A percentile compares a stretch with the other conserved stretches of the same genome.
Evolutionary conservation across 345 rosid genomes (phyloP).

Genomic region (Physaria fendleri): DNA sequence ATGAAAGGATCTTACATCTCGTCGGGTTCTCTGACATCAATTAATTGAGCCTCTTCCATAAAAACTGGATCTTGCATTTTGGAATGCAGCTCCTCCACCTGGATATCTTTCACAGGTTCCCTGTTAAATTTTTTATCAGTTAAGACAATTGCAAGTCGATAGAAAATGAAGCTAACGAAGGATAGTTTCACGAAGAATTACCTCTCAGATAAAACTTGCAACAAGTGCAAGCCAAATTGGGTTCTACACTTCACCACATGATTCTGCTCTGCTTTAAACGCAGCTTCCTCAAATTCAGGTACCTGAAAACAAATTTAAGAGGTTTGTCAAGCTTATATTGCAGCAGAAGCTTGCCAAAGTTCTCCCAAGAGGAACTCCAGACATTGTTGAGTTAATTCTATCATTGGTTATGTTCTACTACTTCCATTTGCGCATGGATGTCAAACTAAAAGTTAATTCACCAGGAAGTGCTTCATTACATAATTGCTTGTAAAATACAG

Average conservation of each 20-base stretch:
- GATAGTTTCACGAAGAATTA: constrained; percentile 19
- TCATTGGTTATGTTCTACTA: no score
- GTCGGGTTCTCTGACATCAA: constrained; percentile 89
- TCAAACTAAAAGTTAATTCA: background rate
- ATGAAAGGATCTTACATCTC: constrained; percentile 64
- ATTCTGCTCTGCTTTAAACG: constrained; percentile 62
- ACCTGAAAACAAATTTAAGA: constrained; percentile 43
- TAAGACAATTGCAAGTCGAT: background rate
- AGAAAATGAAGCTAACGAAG: background rate
- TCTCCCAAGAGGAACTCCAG: background rate
- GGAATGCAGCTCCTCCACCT: constrained; percentile 59
- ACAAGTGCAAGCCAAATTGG: constrained; percentile 81
- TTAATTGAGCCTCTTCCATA: constrained; percentile 65
- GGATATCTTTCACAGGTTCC: constrained; percentile 42
- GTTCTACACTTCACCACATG: constrained; percentile 77
- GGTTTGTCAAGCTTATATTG: background rate
- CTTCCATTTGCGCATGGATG: background rate
- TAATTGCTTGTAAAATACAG: background rate
- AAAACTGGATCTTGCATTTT: constrained; percentile 78
- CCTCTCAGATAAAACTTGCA: constrained; percentile 95
- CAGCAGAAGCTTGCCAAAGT: background rate
- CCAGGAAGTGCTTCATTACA: constrained; percentile 1
- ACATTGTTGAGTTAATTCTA: no score
- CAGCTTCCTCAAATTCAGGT: constrained; percentile 92
- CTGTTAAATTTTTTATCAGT: no score